Base-by-base conservation (phyloP, 2,329 filamentous ascomycete species). In the Chaetomiaceae sp. region DNA sequence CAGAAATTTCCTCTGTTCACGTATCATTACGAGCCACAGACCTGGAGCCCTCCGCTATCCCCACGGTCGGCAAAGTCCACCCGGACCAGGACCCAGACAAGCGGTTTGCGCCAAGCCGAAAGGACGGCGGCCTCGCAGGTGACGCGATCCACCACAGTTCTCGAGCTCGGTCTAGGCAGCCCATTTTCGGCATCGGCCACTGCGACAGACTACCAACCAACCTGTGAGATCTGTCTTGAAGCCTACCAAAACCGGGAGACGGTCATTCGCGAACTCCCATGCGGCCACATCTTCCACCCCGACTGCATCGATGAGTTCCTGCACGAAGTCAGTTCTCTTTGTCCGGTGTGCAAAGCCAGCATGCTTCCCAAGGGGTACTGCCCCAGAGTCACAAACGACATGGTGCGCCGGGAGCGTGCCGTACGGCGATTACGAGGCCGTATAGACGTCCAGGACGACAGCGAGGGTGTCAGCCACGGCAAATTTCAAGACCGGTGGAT, bases 261-360 rank as follows among this genome's bases (percentile, higher is more conserved):
- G 0, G 80, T 84, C 18, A 90, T 97, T 51, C 86, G 90, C 51
- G 88, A 96, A 69, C 75, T 97, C 2, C 84, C 89, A 0, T 99
- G 94, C 62, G 84, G 87, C 0, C 94, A 99, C 67, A 92, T 97
- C 52, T 99, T 91, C 69, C 92, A 99, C 61, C 86, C 89, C 0
- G 86, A 88, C 59, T 99, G 94, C 65, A 91, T 97, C 58, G 91
- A 97, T 65, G 80, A 85, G 20, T 96, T 94, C 63, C 75, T 97
- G 11, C 77, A 79, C 38, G 78, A 84, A 50, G 86, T 86, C 65
- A 95, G 88, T 65, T 95, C 89, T 16, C 76, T 96, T 2, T 99
- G 94, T 64, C 92, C 94, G 0, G 75, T 95, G 62, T 99, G 94
- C 75, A 96, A 96, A 68, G 81, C 85, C 56, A 88, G 81, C 45